Evolutionary conservation across 306 rosid species (phyloP), one percentile per base, ranked within the genome.

Genomic region (barrel medic (Medicago truncatula)): DNA sequence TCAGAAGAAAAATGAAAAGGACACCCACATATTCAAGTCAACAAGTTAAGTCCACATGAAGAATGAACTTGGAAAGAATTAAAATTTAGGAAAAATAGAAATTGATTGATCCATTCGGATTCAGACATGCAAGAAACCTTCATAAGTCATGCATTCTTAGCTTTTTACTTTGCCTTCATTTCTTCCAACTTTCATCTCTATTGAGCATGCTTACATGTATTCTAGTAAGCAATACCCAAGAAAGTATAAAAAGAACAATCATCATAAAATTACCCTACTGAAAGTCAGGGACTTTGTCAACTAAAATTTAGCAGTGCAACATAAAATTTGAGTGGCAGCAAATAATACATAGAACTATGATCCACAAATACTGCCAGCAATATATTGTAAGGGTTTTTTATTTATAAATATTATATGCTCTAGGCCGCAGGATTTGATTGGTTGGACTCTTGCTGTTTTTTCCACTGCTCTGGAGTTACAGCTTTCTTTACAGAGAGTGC

Each of bases 401-500:
- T 74, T 76, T 56, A n/a, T 70, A 62, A 76, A 7, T 63, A 6
- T 61, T 52, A 12, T 76, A 83, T 16, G 71, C 31, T 80, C 80
- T 83, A 91, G 23, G 87, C 81, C 58, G 90, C 74, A 76, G 94
- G 18, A 68, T 73, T 80, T 70, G 97, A 70, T 78, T 81, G 77
- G 80, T 73, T 84, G 76, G 94, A 73, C 80, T 86, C 86, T 65
- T 86, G 90, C 80, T 79, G 96, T 56, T 92, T 92, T 50, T 90
- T 92, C 97, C 98, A 95, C 82, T 95, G 97, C 67, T 90, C 93
- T 53, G 97, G 97, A 62, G 97, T 90, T 40, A 86, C 78, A 77
- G 96, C 90, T 84, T 95, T 95, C 92, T 84, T 95, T 3, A 92
- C 82, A 28, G 98, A 95, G 64, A 95, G 96, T 31, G 98, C 97